Conservation (phyloP, 192 early-diverging fungal genomes). For the Mortierella claussenii region DNA sequence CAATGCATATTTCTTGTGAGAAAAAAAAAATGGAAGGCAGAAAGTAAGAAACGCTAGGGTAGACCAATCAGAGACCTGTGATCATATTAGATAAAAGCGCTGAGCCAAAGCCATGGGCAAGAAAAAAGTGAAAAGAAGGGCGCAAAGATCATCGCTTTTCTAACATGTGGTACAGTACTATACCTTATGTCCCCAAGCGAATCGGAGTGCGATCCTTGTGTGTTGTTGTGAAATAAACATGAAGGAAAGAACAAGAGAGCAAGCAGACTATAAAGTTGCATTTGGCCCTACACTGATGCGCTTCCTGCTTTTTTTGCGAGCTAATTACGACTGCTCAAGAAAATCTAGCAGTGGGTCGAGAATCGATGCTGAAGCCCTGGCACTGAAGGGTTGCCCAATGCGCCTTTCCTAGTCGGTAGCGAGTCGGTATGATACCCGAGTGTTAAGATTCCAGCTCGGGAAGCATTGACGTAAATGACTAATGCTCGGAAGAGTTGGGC, state of each 20-base stretch:
- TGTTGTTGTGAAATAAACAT: background rate
- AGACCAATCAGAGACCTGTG: too few relatives aligned
- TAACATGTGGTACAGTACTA: background rate
- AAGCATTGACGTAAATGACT: too few relatives aligned
- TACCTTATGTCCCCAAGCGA: background rate
- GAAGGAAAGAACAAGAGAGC: background rate
- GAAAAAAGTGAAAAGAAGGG: too few relatives aligned
- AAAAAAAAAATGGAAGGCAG: background rate
- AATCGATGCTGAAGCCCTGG: background rate
- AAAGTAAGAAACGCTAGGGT: background rate
- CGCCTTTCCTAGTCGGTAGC: background rate
- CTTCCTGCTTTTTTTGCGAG: background rate
- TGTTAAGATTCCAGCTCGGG: too few relatives aligned
- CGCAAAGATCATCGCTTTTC: too few relatives aligned
- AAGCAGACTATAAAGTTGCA: background rate
- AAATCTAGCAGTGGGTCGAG: too few relatives aligned
- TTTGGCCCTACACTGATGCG: background rate
- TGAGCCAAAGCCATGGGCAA: too few relatives aligned
- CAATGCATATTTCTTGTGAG: background rate
- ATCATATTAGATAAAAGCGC: too few relatives aligned
- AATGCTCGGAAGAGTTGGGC: too few relatives aligned
- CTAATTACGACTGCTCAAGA: too few relatives aligned
- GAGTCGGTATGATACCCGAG: too few relatives aligned
- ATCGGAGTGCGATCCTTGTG: background rate
- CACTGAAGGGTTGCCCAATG: background rate